These are phyloP conservation scores for Backusella psychrophila DNA, from an alignment of 192 early-diverging fungal species.

Conservation along the genomic window DNA sequence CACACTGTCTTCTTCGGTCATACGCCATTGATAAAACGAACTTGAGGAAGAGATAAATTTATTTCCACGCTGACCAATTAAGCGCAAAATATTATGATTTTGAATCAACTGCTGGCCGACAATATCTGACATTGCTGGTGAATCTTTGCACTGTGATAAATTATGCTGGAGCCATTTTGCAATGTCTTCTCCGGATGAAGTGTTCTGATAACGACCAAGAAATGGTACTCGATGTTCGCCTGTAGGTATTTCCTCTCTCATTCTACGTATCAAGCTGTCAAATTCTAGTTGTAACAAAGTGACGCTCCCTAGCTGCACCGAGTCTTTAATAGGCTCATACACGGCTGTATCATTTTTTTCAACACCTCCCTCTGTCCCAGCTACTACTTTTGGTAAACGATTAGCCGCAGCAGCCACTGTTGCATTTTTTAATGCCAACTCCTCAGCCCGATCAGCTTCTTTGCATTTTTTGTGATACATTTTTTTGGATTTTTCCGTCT, in stretches of 20 bases:
- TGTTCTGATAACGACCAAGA: conserved; percentile 58
- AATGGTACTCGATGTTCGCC: conserved; percentile 68
- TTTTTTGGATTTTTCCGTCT: conserved; percentile 41
- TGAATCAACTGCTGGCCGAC: conserved; percentile 70
- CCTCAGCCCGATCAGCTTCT: conserved; percentile 64
- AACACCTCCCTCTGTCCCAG: not conserved
- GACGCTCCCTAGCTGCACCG: conserved; percentile 3
- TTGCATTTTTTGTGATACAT: conserved; percentile 50
- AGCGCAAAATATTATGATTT: conserved; percentile 54
- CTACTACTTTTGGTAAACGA: not conserved
- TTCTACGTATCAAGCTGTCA: conserved; percentile 36
- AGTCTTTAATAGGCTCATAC: not conserved
- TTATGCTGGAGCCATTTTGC: conserved; percentile 70
- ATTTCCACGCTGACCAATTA: conserved; percentile 67
- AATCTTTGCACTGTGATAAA: conserved; percentile 54
- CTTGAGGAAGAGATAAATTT: conserved; percentile 60
- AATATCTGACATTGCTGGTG: conserved; percentile 57
- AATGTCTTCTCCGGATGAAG: conserved; percentile 66
- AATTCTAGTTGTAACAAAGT: conserved; percentile 17
- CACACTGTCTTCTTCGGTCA: conserved; percentile 40
- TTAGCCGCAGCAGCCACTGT: not conserved
- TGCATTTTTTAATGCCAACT: conserved; percentile 28
- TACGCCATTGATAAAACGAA: conserved; percentile 73
- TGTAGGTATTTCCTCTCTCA: conserved; percentile 58
- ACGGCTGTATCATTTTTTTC: not conserved